Base-by-base conservation (phyloP, 352 stramenopile genomes). In the Globisporangium carolinianum region DNA sequence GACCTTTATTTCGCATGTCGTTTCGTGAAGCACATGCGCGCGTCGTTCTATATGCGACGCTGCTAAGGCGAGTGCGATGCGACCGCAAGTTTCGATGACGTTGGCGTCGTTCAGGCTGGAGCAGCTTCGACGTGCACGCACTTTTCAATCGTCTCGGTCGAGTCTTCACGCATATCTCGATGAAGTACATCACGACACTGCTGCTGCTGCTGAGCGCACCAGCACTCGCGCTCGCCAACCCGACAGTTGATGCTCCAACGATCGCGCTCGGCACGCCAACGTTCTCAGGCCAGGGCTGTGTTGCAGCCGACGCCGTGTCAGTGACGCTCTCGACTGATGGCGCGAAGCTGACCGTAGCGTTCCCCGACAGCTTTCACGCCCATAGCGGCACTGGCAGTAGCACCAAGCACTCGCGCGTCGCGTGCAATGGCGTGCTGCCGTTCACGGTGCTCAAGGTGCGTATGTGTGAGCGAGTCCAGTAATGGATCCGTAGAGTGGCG, bases 351-450 rank as follows among this genome's bases (percentile, higher is more conserved):
- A 36, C 24, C 8, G 43, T 66, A 32, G n/a, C 9, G 15, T 62
- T 66, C 15, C 36, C 46, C 3, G 39, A 32, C 7, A 18, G 38
- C 3, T 64, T 67, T 41, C n/a, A n/a, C 12, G 61, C 45, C 0
- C n/a, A 39, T 24, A 60, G 47, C 14, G 35, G 15, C 24, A 14
- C 49, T 17, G 36, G 24, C 14, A 11, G 36, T 9, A 11, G 24
- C 5, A 9, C 38, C 6, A 15, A 24, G 9, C 43, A 58, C 49
- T 43, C 41, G 14, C 55, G 60, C 43, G 51, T 47, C 6, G 51
- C 60, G 14, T 66, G 60, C 42, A 63, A 54, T 5, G 55, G 60
- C 12, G 43, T 59, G 3, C 50, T 63, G 32, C 49, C 48, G 8
- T 7, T 55, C 51, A 12, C 35, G 1, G 11, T 46, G 6, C 51